Base-by-base conservation (phyloP, 1,284 basidiomycete species). In the Trichosporon inkin region DNA sequence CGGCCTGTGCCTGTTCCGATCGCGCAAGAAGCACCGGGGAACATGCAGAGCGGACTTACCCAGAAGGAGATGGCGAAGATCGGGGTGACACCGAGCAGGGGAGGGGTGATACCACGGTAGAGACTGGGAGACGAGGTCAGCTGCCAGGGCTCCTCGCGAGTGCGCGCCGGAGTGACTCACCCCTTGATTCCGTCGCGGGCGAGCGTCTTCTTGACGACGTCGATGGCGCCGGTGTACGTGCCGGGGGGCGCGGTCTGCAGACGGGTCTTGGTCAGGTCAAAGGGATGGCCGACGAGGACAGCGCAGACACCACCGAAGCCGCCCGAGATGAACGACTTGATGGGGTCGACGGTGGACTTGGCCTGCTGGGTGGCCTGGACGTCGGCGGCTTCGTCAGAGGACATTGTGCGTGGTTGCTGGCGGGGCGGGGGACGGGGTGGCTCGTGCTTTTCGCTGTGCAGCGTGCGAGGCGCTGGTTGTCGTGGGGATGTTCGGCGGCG, bases 1-100 rank as follows among this genome's bases (percentile, higher is more conserved):
- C 28, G 22, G 44, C 3, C 22, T 32, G 44, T 28, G 22, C 44
- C 44, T 49, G 19, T 32, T 53, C 35, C 35, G 51, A 35, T 53
- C 32, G 17, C 51, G 10, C 11, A 17, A 51, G 49, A n/a, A 17
- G 7, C 28, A 17, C 47, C 24, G 32, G 10, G n/a, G 16, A 19
- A 22, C 28, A 10, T n/a, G 35, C 17, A 19, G 32, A 13, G 32
- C 3, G n/a, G 34, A 74, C 84, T 64, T 74, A 91, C 92, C 93
- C 94, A 98, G 82, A 99, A 99, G 3, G 93, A 97, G 49, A 99
- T 82, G 13, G 96, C 96, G 74, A 99, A 99, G 75, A 99, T 99
- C 53, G 96, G 96, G 2, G 96, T 98, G 34, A 99, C 93, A 57
- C 96, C 96, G 37, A 97, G 81, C 64, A 99, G 81, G 55, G 96